Evolutionary conservation across 345 rosid genomes (phyloP), one percentile per base, ranked within the genome.

Genomic region (Excoecaria cochinchinensis): DNA sequence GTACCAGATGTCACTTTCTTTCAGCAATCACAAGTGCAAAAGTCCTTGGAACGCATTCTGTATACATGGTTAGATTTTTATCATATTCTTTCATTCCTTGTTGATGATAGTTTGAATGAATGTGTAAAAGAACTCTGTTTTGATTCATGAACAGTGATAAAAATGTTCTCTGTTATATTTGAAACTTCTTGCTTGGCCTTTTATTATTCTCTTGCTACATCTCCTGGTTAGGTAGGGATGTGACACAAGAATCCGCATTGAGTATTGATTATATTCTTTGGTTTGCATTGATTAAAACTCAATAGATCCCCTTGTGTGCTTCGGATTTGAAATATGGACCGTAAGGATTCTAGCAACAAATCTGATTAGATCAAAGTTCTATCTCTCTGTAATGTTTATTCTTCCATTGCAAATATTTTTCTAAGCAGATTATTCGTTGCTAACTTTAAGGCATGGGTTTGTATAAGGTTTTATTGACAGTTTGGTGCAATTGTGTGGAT

Each of bases 41-140:
- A 95, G 79, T 95, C 99, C 68, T 84, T 93, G 86, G 99, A 95
- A 88, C 98, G 97, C 76, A 86, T 95, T 84, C 97, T 93, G n/a
- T 95, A 90, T 84, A 90, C 98, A 64, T 95, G 99, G 98, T 93
- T 80, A 80, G 92, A 69, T 71, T 55, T 77, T 59, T 16, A 75
- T 67, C 36, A 55, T 74, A 52, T 64, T 58, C 24, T 66, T 52
- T 36, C 21, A 21, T 59, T 55, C 48, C 8, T 74, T 59, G 5
- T 61, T 24, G 36, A 46, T 67, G 44, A 62, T 46, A 60, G 48
- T 74, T 60, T 58, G 25, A 44, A 15, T 25, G 59, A 16, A 38
- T 51, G 60, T n/a, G 39, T 17, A 59, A 63, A 71, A 16, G 15
- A 53, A 52, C 60, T 69, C 31, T 59, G 55, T 25, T 31, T 8